Conservation (phyloP, 164 flowering plant species). For the Dillenia turbinata region DNA sequence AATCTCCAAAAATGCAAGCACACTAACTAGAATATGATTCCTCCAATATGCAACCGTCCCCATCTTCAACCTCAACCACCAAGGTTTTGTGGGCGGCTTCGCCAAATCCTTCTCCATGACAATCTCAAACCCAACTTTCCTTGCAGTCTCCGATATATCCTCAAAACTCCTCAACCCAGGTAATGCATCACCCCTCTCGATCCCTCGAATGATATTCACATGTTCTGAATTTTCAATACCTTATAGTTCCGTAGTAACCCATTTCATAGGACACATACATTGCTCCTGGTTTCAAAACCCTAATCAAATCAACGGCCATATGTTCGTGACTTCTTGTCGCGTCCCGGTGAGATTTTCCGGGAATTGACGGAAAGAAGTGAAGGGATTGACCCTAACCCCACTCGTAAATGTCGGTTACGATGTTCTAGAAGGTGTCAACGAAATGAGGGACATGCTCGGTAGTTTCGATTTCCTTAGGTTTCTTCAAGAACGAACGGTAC, state of each 20-base stretch:
- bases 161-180: constrained; percentile 69
- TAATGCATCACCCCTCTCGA: constrained; percentile 85
- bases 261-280: constrained; percentile 78
- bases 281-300: constrained; percentile 86
- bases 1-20: constrained; percentile 57
- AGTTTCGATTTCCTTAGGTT: constrained; percentile 81
- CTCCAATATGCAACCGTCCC: constrained; percentile 91
- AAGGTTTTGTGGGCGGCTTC: constrained; percentile 67
- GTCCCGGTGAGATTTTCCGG: constrained; percentile 75
- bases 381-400: constrained; percentile 99
- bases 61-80: constrained; percentile 94
- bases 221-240: constrained; percentile 50
- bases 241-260: constrained; percentile 80
- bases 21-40: constrained; percentile 67
- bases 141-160: constrained; percentile 63
- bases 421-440: constrained; percentile 91
- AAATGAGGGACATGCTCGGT: constrained; percentile 82
- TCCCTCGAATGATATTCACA: constrained; percentile 77
- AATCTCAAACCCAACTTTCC: constrained; percentile 83
- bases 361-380: constrained; percentile 82
- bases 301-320: constrained; percentile 77
- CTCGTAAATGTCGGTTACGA: constrained; percentile 94
- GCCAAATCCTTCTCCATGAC: constrained; percentile 82
- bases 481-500: constrained; percentile 90
- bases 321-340: constrained; percentile 85